Percentiles rank a stretch among this genome's conserved stretches.
Evolutionary conservation across 2,329 filamentous ascomycete genomes (phyloP).

Genomic region (Ciborinia camelliae): DNA sequence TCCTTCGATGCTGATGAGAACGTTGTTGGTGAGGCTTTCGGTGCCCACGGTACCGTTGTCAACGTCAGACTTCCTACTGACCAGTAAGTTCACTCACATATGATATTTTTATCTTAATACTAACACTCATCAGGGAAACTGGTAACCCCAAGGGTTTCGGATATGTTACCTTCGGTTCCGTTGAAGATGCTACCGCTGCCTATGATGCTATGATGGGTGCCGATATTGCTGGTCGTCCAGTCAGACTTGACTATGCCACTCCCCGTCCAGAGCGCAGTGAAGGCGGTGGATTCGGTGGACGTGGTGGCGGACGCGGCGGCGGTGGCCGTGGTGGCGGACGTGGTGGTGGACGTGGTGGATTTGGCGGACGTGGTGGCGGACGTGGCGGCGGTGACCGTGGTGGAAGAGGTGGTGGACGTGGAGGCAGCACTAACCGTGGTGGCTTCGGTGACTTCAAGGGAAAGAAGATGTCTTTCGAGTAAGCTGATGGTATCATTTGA

Average conservation of each 20-base stretch:
- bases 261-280: conserved; percentile 52
- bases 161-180: conserved; percentile 65
- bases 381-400: conserved; percentile 42
- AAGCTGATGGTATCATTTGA: conserved; percentile 25
- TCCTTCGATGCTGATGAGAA: conserved; percentile 66
- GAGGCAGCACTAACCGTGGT: conserved; percentile 47
- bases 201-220: conserved; percentile 60
- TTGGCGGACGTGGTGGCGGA: conserved; percentile 43
- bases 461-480: conserved; percentile 47
- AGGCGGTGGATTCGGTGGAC: conserved; percentile 44
- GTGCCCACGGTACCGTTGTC: conserved; percentile 58
- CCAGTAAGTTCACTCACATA: conserved; percentile 39
- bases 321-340: conserved; percentile 38
- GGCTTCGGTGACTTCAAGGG: conserved; percentile 59
- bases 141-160: conserved; percentile 70
- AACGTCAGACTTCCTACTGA: conserved; percentile 70
- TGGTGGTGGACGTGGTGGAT: conserved; percentile 37
- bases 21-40: conserved; percentile 60
- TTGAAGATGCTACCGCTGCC: conserved; percentile 65
- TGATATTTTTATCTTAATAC: conserved; percentile 29
- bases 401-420: conserved; percentile 42
- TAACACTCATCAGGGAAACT: conserved; percentile 46
- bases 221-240: conserved; percentile 60
- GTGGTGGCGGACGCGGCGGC: conserved; percentile 44
- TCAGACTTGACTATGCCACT: conserved; percentile 66